These are phyloP conservation scores for Dothistroma pini DNA, from an alignment of 2,329 filamentous ascomycete genomes.

Conservation along the genomic window DNA sequence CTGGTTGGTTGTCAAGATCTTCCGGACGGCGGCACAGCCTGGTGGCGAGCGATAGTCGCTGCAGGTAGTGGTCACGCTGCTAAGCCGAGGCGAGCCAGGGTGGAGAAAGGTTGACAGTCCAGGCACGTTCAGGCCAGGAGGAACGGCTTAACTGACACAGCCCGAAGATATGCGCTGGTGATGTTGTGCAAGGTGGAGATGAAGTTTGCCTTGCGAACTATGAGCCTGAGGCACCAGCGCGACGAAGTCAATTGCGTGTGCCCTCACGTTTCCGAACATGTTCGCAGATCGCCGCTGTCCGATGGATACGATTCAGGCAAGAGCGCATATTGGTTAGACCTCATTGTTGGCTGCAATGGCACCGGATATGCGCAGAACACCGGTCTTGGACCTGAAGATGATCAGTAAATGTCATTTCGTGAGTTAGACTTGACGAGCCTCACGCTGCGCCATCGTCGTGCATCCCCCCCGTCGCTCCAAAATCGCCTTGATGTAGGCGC, in stretches of 20 bases:
- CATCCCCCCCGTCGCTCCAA: no score
- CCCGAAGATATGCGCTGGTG: not conserved
- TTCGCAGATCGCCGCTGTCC: not conserved
- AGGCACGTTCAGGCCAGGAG: not conserved
- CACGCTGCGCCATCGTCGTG: no score
- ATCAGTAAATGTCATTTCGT: no score
- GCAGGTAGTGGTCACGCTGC: not conserved
- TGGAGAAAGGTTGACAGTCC: not conserved
- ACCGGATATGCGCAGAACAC: no score
- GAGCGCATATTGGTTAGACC: no score
- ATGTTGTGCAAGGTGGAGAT: not conserved
- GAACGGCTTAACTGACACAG: not conserved
- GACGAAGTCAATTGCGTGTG: not conserved
- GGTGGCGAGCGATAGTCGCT: not conserved
- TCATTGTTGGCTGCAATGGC: no score
- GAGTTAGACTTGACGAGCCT: no score
- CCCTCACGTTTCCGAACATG: no score
- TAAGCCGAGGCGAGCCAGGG: not conserved
- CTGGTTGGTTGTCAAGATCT: not conserved
- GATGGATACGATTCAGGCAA: no score
- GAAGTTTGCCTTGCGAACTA: not conserved
- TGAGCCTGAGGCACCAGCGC: not conserved
- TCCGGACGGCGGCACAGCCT: not conserved
- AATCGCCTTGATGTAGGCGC: no score
- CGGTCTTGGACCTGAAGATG: no score